phyloP scores from a whole-genome alignment of 352 stramenopile genomes.

The Lagenidium sp. region DNA sequence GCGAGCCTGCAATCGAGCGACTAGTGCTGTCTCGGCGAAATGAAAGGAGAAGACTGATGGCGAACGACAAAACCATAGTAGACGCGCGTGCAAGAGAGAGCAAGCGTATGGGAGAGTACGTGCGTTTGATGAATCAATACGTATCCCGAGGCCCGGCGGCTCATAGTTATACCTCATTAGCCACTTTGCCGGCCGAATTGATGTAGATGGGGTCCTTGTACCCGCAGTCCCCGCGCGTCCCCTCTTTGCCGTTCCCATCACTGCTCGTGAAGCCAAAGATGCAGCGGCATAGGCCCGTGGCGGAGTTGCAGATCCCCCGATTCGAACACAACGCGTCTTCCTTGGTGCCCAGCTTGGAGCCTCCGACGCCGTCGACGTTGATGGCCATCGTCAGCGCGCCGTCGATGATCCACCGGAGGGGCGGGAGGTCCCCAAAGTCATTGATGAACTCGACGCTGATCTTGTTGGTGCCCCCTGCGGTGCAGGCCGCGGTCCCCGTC shows the following conservation, averaged over 20 bases:
- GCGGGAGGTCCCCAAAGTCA: conserved; percentile 54
- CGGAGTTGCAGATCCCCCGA: conserved; percentile 36
- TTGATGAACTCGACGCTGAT: conserved; percentile 60
- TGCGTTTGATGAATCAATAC: background rate
- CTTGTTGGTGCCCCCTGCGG: conserved; percentile 28
- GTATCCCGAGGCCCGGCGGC: background rate
- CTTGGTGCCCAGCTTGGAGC: conserved; percentile 49
- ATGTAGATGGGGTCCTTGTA: conserved; percentile 71
- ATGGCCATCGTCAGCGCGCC: conserved; percentile 43
- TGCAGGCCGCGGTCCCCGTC: conserved; percentile 26
- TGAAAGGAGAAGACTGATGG: too few species aligned
- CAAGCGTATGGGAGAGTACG: background rate
- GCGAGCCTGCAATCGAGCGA: too few species aligned
- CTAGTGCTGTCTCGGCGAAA: too few species aligned
- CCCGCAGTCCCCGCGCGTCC: conserved; percentile 87
- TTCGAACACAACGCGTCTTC: conserved; percentile 57
- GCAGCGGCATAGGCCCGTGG: conserved; percentile 50
- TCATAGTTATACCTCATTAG: conserved; percentile 40
- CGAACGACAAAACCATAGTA: background rate
- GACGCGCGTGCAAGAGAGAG: background rate
- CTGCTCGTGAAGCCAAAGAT: conserved; percentile 71
- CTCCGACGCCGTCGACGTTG: conserved; percentile 27
- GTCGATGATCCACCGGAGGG: conserved; percentile 56
- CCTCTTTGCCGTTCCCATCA: conserved; percentile 70
- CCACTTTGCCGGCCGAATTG: conserved; percentile 52